Evolutionary conservation across 306 rosid species (phyloP).

Genomic region (Arachis hypogaea): DNA sequence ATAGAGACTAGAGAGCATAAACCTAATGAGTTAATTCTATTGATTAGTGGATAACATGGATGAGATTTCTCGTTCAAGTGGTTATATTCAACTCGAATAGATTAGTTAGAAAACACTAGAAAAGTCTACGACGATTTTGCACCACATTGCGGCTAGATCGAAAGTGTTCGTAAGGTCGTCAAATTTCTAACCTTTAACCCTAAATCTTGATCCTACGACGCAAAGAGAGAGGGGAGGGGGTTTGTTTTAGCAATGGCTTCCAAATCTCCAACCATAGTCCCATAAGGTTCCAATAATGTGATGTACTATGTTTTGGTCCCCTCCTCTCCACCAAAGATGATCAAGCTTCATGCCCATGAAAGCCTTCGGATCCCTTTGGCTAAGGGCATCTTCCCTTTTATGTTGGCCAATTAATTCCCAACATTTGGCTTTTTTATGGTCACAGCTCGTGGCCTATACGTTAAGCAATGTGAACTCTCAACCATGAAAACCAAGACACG

Average conservation of each 20-base stretch:
- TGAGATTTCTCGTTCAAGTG: no score
- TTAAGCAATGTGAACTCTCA: slow-evolving; percentile 32
- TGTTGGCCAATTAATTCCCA: slow-evolving; percentile 7
- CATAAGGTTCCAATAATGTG: slow-evolving; percentile 21
- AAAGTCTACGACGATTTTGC: no score
- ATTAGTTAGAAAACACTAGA: no score
- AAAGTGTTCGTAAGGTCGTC: no score
- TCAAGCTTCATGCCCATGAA: slow-evolving; percentile 22
- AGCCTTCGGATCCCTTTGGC: slow-evolving; percentile 35
- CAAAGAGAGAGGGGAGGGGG: slow-evolving; percentile 8
- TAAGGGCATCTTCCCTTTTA: slow-evolving; percentile 38
- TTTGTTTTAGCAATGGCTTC: slow-evolving; percentile 22
- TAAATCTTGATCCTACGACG: slow-evolving; percentile 38
- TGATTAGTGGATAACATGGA: no score
- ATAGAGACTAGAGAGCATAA: no score
- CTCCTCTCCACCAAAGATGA: slow-evolving; percentile 40
- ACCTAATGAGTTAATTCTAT: no score
- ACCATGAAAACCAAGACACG: slow-evolving; percentile 39
- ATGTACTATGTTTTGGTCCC: slow-evolving; percentile 43
- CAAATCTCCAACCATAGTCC: slow-evolving; percentile 36
- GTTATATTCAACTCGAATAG: no score
- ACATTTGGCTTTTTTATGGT: slow-evolving; percentile 45
- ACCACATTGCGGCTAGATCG: no score
- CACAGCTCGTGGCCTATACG: slow-evolving; percentile 35
- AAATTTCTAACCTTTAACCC: neutral